Evolutionary conservation across 2,329 filamentous ascomycete genomes (phyloP).

Genomic region (Cladophialophora immunda): DNA sequence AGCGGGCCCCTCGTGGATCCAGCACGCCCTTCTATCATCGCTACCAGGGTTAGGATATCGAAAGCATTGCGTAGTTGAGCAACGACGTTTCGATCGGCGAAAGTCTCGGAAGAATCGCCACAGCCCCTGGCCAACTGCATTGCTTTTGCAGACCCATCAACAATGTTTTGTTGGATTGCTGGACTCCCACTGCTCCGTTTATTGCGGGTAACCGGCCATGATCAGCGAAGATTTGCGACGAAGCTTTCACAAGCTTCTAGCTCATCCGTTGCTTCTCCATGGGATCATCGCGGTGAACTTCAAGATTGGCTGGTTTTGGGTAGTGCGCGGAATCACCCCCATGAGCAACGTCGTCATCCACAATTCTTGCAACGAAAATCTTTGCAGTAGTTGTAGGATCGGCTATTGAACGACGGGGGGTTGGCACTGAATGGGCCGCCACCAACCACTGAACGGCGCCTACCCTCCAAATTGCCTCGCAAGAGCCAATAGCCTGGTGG

Average conservation of each 20-base stretch:
- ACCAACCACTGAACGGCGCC: too few species aligned
- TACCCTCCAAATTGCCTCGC: neutral
- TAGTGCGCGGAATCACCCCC: neutral
- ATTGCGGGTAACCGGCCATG: neutral
- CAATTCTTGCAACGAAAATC: neutral
- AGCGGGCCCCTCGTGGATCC: neutral
- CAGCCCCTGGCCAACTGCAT: neutral
- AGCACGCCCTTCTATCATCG: neutral
- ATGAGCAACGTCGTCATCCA: neutral
- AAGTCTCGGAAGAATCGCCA: neutral
- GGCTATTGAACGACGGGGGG: neutral
- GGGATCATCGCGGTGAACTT: neutral
- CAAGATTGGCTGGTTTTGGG: neutral
- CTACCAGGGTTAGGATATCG: neutral
- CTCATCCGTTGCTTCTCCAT: neutral
- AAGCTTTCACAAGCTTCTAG: slow-evolving; percentile 11
- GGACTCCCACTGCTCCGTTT: neutral
- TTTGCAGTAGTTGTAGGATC: neutral
- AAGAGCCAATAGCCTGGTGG: too few species aligned
- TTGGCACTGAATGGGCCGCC: neutral
- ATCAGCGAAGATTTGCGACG: neutral
- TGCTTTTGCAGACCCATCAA: slow-evolving; percentile 4
- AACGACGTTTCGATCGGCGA: neutral
- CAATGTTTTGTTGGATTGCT: neutral
- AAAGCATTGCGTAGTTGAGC: neutral